Evolutionary conservation across 176 grass and related monocot genomes (phyloP).

Genomic region (Microstegium vimineum): DNA sequence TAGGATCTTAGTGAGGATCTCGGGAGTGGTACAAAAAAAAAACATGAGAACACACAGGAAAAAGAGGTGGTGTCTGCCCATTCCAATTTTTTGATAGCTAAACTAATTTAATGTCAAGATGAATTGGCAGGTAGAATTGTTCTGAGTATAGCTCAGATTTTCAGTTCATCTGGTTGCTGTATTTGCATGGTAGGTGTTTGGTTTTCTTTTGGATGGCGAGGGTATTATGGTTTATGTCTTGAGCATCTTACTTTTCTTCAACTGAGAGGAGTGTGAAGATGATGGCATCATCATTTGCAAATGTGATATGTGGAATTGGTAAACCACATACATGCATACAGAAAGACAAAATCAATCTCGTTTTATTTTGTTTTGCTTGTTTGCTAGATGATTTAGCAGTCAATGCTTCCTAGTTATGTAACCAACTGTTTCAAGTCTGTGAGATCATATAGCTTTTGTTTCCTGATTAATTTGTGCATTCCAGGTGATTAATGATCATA

Average conservation of each 20-base stretch:
- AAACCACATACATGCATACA: not conserved
- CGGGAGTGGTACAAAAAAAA: not conserved
- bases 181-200: not conserved
- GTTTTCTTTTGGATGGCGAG: not conserved
- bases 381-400: not conserved
- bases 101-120: not conserved
- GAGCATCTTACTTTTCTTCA: not conserved
- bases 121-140: not conserved
- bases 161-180: not conserved
- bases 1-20: not conserved
- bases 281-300: not conserved
- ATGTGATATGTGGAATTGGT: not conserved
- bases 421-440: not conserved
- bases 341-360: not conserved
- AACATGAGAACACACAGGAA: not conserved
- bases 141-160: not conserved
- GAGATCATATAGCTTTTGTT: not conserved
- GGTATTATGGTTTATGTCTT: not conserved
- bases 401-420: not conserved
- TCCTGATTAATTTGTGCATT: constrained; percentile 11
- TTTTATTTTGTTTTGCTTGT: not conserved
- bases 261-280: not conserved
- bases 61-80: not conserved
- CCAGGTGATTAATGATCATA: constrained; percentile 88
- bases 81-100: not conserved